A percentile compares a stretch with the other conserved stretches of the same genome.
These are phyloP conservation scores for Volvox carteri DNA, from an alignment of 163 green algal genomes.

Conservation along the genomic window DNA sequence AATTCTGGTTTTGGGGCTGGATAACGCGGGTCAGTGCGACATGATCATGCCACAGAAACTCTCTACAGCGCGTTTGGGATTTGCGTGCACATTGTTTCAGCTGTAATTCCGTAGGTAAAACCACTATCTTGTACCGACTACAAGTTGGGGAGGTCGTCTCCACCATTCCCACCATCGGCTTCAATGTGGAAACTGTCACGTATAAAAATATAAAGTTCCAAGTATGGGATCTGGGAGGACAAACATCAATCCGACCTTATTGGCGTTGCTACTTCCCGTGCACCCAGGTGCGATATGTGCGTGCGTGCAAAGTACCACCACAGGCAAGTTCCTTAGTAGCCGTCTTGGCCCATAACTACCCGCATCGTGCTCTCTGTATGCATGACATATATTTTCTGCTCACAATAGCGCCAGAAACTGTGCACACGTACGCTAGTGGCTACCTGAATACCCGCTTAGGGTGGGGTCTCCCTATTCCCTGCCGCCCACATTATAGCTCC, in stretches of 20 bases:
- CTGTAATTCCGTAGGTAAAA: conserved; percentile 78
- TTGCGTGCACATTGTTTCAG: no score
- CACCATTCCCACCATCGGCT: conserved; percentile 93
- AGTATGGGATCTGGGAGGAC: conserved; percentile 94
- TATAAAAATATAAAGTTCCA: conserved; percentile 99
- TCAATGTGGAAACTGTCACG: conserved; percentile 99
- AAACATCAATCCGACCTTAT: conserved; percentile 98
- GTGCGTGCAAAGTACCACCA: no score
- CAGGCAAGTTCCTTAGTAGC: no score
- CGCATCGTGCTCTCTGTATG: no score
- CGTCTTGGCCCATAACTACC: no score
- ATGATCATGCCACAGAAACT: conserved; percentile 19
- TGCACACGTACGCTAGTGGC: no score
- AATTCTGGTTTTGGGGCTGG: conserved; percentile 98
- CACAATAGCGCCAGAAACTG: no score
- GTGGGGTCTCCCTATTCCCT: no score
- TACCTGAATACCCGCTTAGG: no score
- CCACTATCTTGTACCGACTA: conserved; percentile 98
- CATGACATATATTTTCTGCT: no score
- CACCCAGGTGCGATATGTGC: conserved; percentile 79
- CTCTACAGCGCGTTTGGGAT: no score
- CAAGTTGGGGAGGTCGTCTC: conserved; percentile 98
- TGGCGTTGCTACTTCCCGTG: conserved; percentile 99
- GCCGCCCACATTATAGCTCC: no score
- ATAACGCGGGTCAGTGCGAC: conserved; percentile 91